Percentiles rank a stretch among this genome's conserved stretches.
These are phyloP conservation scores for Begonia loranthoides DNA, from an alignment of 306 rosid species.

Conservation along the genomic window DNA sequence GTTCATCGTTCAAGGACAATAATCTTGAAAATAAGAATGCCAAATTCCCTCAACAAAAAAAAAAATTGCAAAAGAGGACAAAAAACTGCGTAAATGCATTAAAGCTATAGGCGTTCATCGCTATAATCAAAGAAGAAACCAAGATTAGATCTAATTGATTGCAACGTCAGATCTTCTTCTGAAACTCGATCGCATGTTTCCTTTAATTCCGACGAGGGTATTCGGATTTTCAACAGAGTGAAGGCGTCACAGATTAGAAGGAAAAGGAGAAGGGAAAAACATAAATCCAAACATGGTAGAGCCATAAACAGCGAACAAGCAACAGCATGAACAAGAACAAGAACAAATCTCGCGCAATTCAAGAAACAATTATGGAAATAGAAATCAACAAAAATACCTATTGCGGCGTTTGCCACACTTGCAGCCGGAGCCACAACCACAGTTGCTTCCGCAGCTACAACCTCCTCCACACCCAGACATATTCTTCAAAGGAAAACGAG, in stretches of 20 bases:
- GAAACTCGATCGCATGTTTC: too few species aligned
- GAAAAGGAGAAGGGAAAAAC: not conserved
- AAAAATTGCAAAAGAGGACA: not conserved
- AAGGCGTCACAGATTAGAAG: too few species aligned
- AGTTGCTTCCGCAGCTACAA: not conserved
- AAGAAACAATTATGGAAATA: not conserved
- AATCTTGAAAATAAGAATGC: not conserved
- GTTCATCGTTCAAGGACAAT: too few species aligned
- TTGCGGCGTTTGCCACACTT: constrained; percentile 21
- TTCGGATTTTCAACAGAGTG: too few species aligned
- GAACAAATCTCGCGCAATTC: not conserved
- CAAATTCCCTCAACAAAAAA: too few species aligned
- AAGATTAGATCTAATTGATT: too few species aligned
- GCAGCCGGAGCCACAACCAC: constrained; percentile 14
- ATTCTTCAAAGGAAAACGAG: constrained; percentile 1
- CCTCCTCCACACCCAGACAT: constrained; percentile 11
- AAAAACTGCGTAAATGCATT: not conserved
- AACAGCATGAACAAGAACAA: not conserved
- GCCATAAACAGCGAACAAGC: not conserved
- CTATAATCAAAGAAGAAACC: too few species aligned
- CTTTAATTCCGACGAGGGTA: too few species aligned
- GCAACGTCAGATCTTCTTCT: too few species aligned
- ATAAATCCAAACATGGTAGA: not conserved
- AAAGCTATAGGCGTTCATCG: not conserved
- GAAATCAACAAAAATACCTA: not conserved